These are phyloP conservation scores for Candida montana DNA, from an alignment of 805 yeast genomes.

Conservation along the genomic window DNA sequence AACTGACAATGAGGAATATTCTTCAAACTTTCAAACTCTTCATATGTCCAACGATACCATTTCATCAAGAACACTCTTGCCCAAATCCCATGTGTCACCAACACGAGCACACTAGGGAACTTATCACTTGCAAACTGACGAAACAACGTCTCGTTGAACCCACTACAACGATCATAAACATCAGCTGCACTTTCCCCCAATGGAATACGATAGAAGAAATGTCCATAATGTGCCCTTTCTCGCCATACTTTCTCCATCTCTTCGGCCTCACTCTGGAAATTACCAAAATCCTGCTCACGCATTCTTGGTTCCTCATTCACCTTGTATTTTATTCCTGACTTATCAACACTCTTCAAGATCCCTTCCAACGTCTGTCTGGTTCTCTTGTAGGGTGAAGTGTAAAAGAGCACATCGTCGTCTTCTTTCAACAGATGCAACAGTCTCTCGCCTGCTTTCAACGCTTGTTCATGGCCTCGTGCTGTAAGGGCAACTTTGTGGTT, in stretches of 20 bases:
- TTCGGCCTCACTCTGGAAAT: conserved; percentile 72
- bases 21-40: conserved; percentile 75
- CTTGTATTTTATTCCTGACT: conserved; percentile 39
- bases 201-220: conserved; percentile 83
- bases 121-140: conserved; percentile 67
- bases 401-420: conserved; percentile 64
- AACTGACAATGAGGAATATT: conserved; percentile 85
- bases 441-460: conserved; percentile 53
- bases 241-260: conserved; percentile 80
- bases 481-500: conserved; percentile 80
- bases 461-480: conserved; percentile 60
- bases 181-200: conserved; percentile 96
- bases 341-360: conserved; percentile 50
- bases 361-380: conserved; percentile 81
- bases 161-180: conserved; percentile 85
- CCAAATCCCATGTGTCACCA: conserved; percentile 94
- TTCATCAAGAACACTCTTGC: conserved; percentile 88
- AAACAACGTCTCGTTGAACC: conserved; percentile 81
- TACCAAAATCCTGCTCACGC: conserved; percentile 94
- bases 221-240: conserved; percentile 84
- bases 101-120: conserved; percentile 75
- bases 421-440: conserved; percentile 35
- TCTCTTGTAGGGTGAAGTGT: conserved; percentile 81
- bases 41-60: conserved; percentile 93
- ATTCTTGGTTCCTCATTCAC: conserved; percentile 85